Evolutionary conservation across 495 filamentous ascomycete genomes (phyloP).

Genomic region (Hyphodiscus hymeniophilus): DNA sequence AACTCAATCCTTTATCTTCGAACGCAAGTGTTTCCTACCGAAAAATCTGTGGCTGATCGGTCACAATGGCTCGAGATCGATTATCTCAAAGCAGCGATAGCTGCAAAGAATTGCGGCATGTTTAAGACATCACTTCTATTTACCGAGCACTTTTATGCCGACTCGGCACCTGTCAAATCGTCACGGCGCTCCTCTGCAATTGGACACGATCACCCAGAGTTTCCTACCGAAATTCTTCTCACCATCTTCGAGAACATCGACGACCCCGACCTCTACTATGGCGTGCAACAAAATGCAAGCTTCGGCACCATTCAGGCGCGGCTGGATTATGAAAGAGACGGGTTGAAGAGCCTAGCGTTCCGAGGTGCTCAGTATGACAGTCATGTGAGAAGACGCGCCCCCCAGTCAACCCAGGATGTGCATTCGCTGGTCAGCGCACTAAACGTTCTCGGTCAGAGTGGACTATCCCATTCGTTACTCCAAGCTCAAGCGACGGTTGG

Average conservation of each 20-base stretch:
- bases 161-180: slow-evolving; percentile 30
- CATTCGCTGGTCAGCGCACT: slow-evolving; percentile 53
- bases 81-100: slow-evolving; percentile 59
- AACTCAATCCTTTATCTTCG: slow-evolving; percentile 82
- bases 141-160: slow-evolving; percentile 60
- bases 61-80: slow-evolving; percentile 81
- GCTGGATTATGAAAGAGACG: slow-evolving; percentile 86
- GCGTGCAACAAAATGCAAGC: slow-evolving; percentile 71
- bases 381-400: slow-evolving; percentile 50
- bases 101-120: slow-evolving; percentile 77
- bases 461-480: slow-evolving; percentile 63
- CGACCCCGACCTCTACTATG: slow-evolving; percentile 93
- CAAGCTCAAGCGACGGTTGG: slow-evolving; percentile 51
- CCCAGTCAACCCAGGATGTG: slow-evolving; percentile 32
- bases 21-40: slow-evolving; percentile 65
- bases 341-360: slow-evolving; percentile 81
- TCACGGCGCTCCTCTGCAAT: slow-evolving; percentile 61
- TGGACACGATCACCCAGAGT: slow-evolving; percentile 27
- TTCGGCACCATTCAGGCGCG: slow-evolving; percentile 68
- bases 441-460: slow-evolving; percentile 58
- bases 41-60: slow-evolving; percentile 70
- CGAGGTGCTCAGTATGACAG: slow-evolving; percentile 89
- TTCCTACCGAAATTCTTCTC: slow-evolving; percentile 58
- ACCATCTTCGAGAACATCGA: slow-evolving; percentile 83
- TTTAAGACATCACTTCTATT: slow-evolving; percentile 80